phyloP scores from a whole-genome alignment of 2,329 filamentous ascomycete genomes.

The Eutypa lata region DNA sequence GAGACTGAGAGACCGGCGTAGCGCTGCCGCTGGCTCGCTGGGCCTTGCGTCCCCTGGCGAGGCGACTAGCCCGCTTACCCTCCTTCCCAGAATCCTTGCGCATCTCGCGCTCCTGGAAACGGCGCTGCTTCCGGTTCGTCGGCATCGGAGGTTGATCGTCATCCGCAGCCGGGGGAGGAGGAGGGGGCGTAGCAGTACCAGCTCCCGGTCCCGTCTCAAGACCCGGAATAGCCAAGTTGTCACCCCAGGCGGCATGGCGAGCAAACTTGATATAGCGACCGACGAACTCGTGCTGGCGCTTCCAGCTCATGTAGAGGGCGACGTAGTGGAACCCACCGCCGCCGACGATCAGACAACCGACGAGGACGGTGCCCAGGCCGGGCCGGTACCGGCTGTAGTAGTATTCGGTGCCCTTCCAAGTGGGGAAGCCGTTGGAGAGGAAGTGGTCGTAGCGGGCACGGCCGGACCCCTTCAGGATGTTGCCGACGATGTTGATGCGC shows the following conservation, averaged over 20 bases:
- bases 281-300: conserved; percentile 86
- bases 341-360: conserved; percentile 76
- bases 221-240: conserved; percentile 70
- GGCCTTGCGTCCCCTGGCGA: conserved; percentile 29
- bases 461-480: conserved; percentile 76
- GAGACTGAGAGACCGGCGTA: conserved; percentile 52
- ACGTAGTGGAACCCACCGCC: conserved; percentile 87
- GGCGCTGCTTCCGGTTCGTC: conserved; percentile 81
- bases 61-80: conserved; percentile 38
- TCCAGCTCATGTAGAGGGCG: conserved; percentile 81
- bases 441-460: conserved; percentile 95
- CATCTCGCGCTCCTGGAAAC: conserved; percentile 81
- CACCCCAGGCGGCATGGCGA: conserved; percentile 84
- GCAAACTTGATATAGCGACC: conserved; percentile 89
- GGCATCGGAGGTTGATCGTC: conserved; percentile 49
- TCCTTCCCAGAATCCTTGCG: conserved; percentile 66
- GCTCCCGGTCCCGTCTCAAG: conserved; percentile 50
- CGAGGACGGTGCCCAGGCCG: conserved; percentile 78
- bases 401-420: conserved; percentile 96
- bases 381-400: conserved; percentile 95
- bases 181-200: conserved; percentile 38
- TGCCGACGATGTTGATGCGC: conserved; percentile 77
- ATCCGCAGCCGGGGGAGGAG: conserved; percentile 46
- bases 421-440: conserved; percentile 85
- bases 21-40: conserved; percentile 41